phyloP scores from a whole-genome alignment of 78 protist species.

The Dictyostelium citrinum region DNA sequence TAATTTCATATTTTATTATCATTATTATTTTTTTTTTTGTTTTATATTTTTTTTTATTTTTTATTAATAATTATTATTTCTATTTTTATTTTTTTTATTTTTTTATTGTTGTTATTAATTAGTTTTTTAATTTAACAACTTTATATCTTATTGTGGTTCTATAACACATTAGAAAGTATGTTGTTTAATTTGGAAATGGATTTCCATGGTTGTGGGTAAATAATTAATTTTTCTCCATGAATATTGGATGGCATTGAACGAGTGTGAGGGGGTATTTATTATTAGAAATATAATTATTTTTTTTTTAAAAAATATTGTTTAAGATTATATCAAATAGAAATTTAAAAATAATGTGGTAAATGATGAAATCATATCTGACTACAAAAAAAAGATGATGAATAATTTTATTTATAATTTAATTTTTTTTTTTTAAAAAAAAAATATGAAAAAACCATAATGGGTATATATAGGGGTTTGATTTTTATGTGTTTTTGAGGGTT shows the following conservation, averaged over 20 bases:
- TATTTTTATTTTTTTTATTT: background rate
- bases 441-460: background rate
- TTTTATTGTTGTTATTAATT: background rate
- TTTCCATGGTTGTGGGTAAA: background rate
- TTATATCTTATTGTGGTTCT: background rate
- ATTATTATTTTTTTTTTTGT: no score
- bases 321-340: background rate
- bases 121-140: background rate
- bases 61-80: background rate
- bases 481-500: background rate
- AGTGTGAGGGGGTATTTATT: background rate
- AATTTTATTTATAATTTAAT: background rate
- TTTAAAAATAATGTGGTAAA: background rate
- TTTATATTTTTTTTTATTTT: background rate
- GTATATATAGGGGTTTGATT: background rate
- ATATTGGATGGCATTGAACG: background rate
- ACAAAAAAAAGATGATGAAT: background rate
- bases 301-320: background rate
- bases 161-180: background rate
- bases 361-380: background rate
- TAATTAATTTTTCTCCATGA: background rate
- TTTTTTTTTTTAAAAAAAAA: background rate
- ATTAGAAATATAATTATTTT: no score
- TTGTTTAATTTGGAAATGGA: background rate
- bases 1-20: background rate